Evolutionary conservation across 2,329 filamentous ascomycete species (phyloP).

Genomic region (Stagonosporopsis cucurbitacearum): DNA sequence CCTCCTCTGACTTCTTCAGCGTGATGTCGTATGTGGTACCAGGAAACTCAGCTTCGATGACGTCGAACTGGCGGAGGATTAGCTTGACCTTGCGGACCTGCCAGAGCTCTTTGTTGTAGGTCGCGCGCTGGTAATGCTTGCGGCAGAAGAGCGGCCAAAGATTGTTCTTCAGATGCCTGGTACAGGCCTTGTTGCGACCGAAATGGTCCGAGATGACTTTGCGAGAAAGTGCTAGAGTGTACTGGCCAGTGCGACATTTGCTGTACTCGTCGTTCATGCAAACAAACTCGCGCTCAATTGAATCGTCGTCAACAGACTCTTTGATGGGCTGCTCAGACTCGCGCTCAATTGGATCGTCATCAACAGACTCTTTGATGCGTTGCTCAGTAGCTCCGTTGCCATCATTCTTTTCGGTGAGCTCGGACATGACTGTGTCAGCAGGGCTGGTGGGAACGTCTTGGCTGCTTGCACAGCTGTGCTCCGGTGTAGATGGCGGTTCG

Average conservation of each 20-base stretch:
- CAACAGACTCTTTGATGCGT: not conserved
- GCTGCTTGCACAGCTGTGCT: not conserved
- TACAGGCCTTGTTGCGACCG: conserved; percentile 49
- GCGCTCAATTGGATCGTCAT: conserved; percentile 23
- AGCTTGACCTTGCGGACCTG: conserved; percentile 43
- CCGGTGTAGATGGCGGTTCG: conserved; percentile 15
- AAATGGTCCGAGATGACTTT: conserved; percentile 51
- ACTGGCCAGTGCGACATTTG: conserved; percentile 44
- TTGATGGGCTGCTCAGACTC: conserved; percentile 22
- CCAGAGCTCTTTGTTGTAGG: conserved; percentile 46
- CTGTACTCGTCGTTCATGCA: conserved; percentile 43
- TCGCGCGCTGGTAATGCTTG: conserved; percentile 51
- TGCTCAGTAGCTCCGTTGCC: not conserved
- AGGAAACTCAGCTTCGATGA: conserved; percentile 39
- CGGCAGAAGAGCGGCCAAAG: conserved; percentile 48
- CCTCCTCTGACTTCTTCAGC: conserved; percentile 47
- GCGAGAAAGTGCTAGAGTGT: conserved; percentile 41
- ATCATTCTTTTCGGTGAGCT: conserved; percentile 1
- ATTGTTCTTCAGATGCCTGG: conserved; percentile 34
- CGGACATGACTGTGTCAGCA: conserved; percentile 17
- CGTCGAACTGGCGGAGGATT: conserved; percentile 42
- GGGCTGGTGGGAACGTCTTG: conserved; percentile 5
- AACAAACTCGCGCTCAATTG: conserved; percentile 35
- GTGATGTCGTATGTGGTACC: conserved; percentile 41
- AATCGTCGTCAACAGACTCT: conserved; percentile 7